Percentiles rank a stretch among this genome's conserved stretches.
Evolutionary conservation across 169 alveolate species (phyloP).

Genomic region (Miamiensis avidus): DNA sequence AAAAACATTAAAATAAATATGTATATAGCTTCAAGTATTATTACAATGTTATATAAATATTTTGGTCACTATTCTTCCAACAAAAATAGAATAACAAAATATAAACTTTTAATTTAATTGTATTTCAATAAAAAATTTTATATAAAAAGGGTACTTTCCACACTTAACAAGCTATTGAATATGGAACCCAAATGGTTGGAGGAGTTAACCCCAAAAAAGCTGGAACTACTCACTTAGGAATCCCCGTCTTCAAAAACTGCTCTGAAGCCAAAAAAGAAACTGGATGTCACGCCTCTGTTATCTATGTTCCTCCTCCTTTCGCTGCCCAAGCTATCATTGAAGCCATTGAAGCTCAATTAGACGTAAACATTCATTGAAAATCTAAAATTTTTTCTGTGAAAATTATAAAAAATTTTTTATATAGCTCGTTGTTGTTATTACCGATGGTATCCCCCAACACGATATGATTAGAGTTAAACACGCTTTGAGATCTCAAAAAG

Average conservation of each 20-base stretch:
- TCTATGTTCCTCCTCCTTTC: slow-evolving; percentile 95
- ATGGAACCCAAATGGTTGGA: slow-evolving; percentile 81
- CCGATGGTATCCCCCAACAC: slow-evolving; percentile 98
- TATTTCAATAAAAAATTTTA: no score
- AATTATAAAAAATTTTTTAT: slow-evolving; percentile 28
- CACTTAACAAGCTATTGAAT: slow-evolving; percentile 70
- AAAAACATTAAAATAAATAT: no score
- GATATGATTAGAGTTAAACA: slow-evolving; percentile 96
- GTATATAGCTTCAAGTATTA: no score
- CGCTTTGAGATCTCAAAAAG: slow-evolving; percentile 58
- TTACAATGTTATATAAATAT: no score
- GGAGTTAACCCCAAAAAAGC: slow-evolving; percentile 83
- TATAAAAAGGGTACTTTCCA: slow-evolving; percentile 87
- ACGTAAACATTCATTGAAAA: slow-evolving; percentile 46
- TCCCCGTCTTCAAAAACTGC: slow-evolving; percentile 72
- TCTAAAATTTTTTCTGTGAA: slow-evolving; percentile 31
- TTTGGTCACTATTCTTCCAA: no score
- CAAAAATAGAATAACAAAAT: no score
- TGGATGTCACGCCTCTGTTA: slow-evolving; percentile 93
- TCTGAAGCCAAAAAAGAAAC: slow-evolving; percentile 83
- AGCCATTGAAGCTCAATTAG: slow-evolving; percentile 93
- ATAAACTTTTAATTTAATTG: no score
- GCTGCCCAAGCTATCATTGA: slow-evolving; percentile 96
- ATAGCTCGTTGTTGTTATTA: slow-evolving; percentile 94
- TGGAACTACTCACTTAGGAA: slow-evolving; percentile 74